Evolutionary conservation across 495 filamentous ascomycete genomes (phyloP), one percentile per base, ranked within the genome.

Genomic region (Hapsidospora chrysogenum): DNA sequence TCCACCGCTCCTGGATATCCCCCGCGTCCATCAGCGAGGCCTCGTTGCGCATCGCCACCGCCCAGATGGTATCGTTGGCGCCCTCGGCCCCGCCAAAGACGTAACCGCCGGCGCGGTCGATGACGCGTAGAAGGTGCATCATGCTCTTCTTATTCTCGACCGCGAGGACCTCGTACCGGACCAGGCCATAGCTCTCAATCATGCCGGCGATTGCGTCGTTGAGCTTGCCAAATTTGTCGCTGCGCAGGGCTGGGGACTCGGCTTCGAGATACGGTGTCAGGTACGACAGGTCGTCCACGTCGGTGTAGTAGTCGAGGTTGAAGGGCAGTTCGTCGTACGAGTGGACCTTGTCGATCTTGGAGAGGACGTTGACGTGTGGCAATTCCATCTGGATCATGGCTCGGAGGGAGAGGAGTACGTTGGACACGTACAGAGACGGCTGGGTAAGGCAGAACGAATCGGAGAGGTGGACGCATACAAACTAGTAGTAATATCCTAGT

Each of bases 321-420:
- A 97, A 95, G 0, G 85, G 81, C 0, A 96, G 72, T 7, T 77
- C 70, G 28, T 77, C 69, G 49, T 92, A 94, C 9, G 67, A 60
- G 9, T 61, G 39, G 20, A 96, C 61, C 42, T 89, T 92, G 58
- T 97, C 89, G 54, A 97, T 92, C 58, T 97, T 97, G 14, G 85
- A 94, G 17, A 97, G 68, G 38, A 96, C 81, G 52, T 97, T 96
- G 37, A 97, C 64, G 47, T 93, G 83, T 10, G 89, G 83, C 20
- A 96, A 74, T 49, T 94, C 87, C 63, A 97, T 83, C 59, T 95
- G 87, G 20, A 97, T 74, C 89, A 97, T 97, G 44, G 82, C 81
- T 42, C 89, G 79, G 36, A 97, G 74, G 25, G 82, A 84, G 22
- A 96, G 78, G 36, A 97, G 74, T 38, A 96, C 66, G 35, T 86